phyloP scores from a whole-genome alignment of 129 eudicot species.

The Dittrichia graveolens region DNA sequence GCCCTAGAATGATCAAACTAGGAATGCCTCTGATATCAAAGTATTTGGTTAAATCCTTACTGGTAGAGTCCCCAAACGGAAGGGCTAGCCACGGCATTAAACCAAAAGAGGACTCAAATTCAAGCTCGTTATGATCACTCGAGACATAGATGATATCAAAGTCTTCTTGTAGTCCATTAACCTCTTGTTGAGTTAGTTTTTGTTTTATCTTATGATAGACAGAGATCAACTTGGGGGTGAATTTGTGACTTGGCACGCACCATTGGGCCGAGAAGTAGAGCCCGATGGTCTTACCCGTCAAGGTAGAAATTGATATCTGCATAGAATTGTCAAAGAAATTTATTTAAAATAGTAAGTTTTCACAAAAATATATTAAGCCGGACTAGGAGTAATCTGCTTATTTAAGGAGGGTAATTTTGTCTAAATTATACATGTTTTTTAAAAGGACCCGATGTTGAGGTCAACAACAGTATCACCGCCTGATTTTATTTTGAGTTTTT shows the following conservation, averaged over 20 bases:
- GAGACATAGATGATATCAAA: conserved; percentile 77
- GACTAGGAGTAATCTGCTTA: too few species aligned
- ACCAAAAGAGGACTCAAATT: conserved; percentile 46
- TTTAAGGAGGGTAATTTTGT: too few species aligned
- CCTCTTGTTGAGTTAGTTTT: conserved; percentile 23
- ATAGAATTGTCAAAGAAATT: conserved; percentile 4
- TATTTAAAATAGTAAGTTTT: background rate
- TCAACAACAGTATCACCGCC: too few species aligned
- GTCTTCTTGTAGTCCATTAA: conserved; percentile 29
- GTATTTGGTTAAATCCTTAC: conserved; percentile 56
- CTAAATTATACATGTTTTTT: too few species aligned
- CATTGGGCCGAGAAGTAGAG: conserved; percentile 86
- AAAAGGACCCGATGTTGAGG: too few species aligned
- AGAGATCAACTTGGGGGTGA: conserved; percentile 73
- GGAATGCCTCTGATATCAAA: conserved; percentile 77
- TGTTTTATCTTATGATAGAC: conserved; percentile 67
- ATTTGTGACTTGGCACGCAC: conserved; percentile 72
- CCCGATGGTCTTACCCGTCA: conserved; percentile 75
- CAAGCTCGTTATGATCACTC: conserved; percentile 50
- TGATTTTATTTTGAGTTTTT: too few species aligned
- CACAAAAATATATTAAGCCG: background rate
- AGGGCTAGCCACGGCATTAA: conserved; percentile 86
- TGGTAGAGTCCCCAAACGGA: conserved; percentile 56
- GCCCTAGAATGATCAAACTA: conserved; percentile 67
- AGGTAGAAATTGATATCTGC: conserved; percentile 58